Base-by-base conservation (phyloP, 805 yeast genomes). In the Candida ponderosae region DNA sequence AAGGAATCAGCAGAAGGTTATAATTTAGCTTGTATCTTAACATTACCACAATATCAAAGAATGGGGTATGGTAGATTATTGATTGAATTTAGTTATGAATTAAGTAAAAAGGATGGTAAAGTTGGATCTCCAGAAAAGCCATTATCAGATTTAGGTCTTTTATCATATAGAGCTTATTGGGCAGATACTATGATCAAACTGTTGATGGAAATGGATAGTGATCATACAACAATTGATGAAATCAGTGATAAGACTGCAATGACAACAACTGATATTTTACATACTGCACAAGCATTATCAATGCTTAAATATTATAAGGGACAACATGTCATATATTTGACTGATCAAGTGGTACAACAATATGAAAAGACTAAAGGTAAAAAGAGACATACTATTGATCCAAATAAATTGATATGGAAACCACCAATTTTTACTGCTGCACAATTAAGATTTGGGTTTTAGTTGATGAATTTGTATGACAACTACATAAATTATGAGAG, bases 51-150 rank as follows among this genome's bases (percentile, higher is more conserved):
- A 3, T 79, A 81, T 54, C 97, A 90, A 59, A 62, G 96, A 35
- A 76, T 76, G 43, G 97, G 97, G 0, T 87, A 83, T 59, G 98
- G 98, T 3, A 81, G 77, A 54, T 72, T 90, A 41, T 65, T 93
- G 40, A 90, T 93, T 53, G 94, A 85, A 45, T 87, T 93, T 56
- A 85, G 96, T 39, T 93, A 93, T 53, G 59, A 88, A 15, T 61
- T 93, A 34, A 74, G 93, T 1, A 65, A 81, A 36, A 68, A 75
- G 40, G 97, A 90, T 54, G 77, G 72, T 47, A 81, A 79, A 44
- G 71, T 72, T 39, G 98, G 97, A 0, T 84, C 97, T 0, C 98
- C 98, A 0, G 98, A 93, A 51, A 90, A 89, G 53, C 98, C 98
- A 0, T 66, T 90, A 40, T 81, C 93, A 46, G 89, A 83, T 45